These are phyloP conservation scores for Huntiella decipiens DNA, from an alignment of 2,329 filamentous ascomycete genomes.

Conservation along the genomic window DNA sequence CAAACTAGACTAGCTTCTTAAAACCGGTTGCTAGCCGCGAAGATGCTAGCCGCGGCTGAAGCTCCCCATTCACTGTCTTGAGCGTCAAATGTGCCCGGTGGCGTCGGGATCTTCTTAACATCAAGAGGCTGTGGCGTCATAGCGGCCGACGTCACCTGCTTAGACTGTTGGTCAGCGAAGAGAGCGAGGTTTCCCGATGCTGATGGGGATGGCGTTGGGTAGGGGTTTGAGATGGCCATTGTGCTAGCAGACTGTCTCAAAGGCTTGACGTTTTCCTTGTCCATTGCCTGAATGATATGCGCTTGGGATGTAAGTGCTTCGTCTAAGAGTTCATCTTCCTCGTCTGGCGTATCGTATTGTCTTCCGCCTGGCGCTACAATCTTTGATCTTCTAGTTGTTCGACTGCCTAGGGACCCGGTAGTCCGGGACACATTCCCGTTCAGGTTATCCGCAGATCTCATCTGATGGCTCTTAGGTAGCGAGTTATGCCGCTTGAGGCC, in stretches of 20 bases:
- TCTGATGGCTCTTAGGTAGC: conserved; percentile 37
- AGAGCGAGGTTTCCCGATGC: conserved; percentile 62
- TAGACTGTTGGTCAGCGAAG: conserved; percentile 48
- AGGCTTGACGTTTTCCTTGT: conserved; percentile 24
- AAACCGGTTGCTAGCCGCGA: conserved; percentile 49
- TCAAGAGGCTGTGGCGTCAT: conserved; percentile 53
- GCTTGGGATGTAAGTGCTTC: conserved; percentile 68
- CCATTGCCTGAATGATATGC: conserved; percentile 54
- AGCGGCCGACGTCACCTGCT: conserved; percentile 15
- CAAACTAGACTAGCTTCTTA: conserved; percentile 17
- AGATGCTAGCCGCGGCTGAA: conserved; percentile 63
- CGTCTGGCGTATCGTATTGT: conserved; percentile 84
- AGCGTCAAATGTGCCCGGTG: conserved; percentile 30
- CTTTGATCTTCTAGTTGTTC: conserved; percentile 51
- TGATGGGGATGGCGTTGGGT: conserved; percentile 53
- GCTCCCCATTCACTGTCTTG: conserved; percentile 86
- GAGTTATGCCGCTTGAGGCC: conserved; percentile 47
- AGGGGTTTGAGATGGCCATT: conserved; percentile 39
- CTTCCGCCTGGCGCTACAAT: conserved; percentile 51
- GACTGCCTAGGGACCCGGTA: conserved; percentile 5
- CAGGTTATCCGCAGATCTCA: conserved; percentile 45
- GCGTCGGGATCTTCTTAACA: conserved; percentile 78
- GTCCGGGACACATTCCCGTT: conserved; percentile 37
- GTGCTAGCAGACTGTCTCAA: conserved; percentile 48
- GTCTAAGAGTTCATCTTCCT: conserved; percentile 88